phyloP scores from a whole-genome alignment of 2,329 filamentous ascomycete species.

The Zymoseptoria ardabiliae region DNA sequence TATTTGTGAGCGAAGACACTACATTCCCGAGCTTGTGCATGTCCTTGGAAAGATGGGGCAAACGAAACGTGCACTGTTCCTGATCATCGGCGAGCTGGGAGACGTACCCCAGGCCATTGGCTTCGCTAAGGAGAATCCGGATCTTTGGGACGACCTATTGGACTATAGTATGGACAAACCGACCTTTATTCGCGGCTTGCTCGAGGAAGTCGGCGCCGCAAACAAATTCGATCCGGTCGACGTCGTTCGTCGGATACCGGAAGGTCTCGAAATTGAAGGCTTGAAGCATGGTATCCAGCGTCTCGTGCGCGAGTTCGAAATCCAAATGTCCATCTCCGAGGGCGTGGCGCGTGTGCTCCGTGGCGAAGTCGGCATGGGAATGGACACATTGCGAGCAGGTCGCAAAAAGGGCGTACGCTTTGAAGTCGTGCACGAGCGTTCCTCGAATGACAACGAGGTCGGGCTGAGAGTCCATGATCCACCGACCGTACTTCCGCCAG shows the following conservation, averaged over 20 bases:
- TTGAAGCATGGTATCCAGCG: conserved; percentile 79
- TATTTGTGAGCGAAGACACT: conserved; percentile 73
- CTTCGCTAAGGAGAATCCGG: conserved; percentile 87
- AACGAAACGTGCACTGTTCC: conserved; percentile 79
- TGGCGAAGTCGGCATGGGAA: conserved; percentile 78
- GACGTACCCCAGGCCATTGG: conserved; percentile 89
- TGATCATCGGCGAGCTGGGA: conserved; percentile 88
- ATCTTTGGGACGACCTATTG: conserved; percentile 90
- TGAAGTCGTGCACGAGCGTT: conserved; percentile 50
- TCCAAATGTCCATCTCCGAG: conserved; percentile 85
- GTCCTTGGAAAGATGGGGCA: conserved; percentile 92
- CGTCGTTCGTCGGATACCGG: conserved; percentile 81
- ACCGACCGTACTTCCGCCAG: conserved; percentile 20
- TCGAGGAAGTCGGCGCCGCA: conserved; percentile 88
- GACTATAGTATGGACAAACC: conserved; percentile 98
- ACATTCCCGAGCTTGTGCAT: conserved; percentile 89
- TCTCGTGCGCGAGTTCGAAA: conserved; percentile 92
- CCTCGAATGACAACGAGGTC: conserved; percentile 19
- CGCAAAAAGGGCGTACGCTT: conserved; percentile 86
- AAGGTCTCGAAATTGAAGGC: conserved; percentile 86
- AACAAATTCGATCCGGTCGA: conserved; percentile 73
- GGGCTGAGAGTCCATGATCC: conserved; percentile 28
- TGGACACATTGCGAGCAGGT: conserved; percentile 70
- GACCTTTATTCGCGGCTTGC: conserved; percentile 80
- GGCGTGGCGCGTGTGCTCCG: conserved; percentile 81